These are phyloP conservation scores for Zygosaccharomyces bisporus DNA, from an alignment of 805 yeast genomes.

Conservation along the genomic window DNA sequence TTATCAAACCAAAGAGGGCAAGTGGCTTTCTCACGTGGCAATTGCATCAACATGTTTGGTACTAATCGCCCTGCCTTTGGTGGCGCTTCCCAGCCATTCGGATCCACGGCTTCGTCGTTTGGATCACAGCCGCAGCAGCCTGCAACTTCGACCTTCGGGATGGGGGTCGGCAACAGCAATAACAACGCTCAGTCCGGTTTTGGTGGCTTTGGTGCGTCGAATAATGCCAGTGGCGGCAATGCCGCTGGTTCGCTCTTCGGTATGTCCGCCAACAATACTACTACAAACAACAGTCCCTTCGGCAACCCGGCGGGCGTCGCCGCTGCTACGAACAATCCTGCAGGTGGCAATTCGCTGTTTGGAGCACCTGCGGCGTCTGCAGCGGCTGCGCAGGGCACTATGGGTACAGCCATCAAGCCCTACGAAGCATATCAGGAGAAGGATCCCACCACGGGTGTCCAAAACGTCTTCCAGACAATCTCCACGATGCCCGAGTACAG, in stretches of 20 bases:
- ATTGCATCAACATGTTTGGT: constrained; percentile 22
- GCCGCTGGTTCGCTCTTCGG: constrained; percentile 34
- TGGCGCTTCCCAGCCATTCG: constrained; percentile 21
- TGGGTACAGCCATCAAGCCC: constrained; percentile 69
- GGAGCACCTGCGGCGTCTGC: constrained; percentile 22
- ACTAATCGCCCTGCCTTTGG: constrained; percentile 23
- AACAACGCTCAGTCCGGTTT: constrained; percentile 35
- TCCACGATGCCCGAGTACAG: constrained; percentile 88
- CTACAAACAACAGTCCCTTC: constrained; percentile 19
- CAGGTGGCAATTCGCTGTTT: constrained; percentile 39
- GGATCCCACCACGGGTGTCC: constrained; percentile 54
- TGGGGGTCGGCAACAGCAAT: constrained; percentile 37
- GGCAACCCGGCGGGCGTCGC: constrained; percentile 29
- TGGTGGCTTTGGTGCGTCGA: constrained; percentile 33
- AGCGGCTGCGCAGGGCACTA: constrained; percentile 6
- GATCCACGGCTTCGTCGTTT: constrained; percentile 22
- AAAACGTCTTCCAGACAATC: constrained; percentile 66
- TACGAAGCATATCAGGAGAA: constrained; percentile 68
- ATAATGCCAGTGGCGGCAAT: constrained; percentile 13
- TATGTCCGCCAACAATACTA: constrained; percentile 24
- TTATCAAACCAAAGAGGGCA: not conserved
- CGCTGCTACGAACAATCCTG: constrained; percentile 22
- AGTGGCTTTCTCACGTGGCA: constrained; percentile 1
- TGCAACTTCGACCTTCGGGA: constrained; percentile 30
- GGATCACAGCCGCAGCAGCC: constrained; percentile 24